These are phyloP conservation scores for Ceratocystis alfenasii DNA, from an alignment of 2,329 filamentous ascomycete species.

Conservation along the genomic window DNA sequence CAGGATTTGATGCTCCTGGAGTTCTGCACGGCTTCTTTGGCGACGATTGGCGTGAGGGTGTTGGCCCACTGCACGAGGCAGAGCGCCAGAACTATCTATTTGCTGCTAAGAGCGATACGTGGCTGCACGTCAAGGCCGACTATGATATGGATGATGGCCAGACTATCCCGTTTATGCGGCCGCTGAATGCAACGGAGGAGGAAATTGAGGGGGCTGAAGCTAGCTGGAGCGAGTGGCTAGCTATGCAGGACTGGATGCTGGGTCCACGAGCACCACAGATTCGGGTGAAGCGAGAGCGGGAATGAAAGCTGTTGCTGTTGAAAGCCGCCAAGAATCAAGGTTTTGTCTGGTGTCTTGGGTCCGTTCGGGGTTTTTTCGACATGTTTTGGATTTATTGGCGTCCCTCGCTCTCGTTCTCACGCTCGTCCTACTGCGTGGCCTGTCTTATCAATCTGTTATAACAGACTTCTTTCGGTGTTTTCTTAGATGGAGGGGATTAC, in stretches of 20 bases:
- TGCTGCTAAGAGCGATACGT: slow-evolving; percentile 81
- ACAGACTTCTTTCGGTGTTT: slow-evolving; percentile 2
- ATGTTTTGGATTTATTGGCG: neutral
- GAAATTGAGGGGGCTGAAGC: slow-evolving; percentile 76
- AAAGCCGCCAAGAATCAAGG: too few species aligned
- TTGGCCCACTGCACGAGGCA: slow-evolving; percentile 73
- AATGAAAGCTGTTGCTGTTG: neutral
- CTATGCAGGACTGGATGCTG: slow-evolving; percentile 99
- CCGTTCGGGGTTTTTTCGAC: neutral
- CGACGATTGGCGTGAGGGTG: slow-evolving; percentile 73
- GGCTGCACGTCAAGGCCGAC: slow-evolving; percentile 76
- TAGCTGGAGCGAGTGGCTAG: slow-evolving; percentile 87
- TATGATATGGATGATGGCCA: slow-evolving; percentile 83
- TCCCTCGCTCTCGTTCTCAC: neutral
- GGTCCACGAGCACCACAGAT: slow-evolving; percentile 55
- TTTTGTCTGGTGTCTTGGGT: neutral
- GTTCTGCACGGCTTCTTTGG: slow-evolving; percentile 95
- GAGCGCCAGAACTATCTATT: slow-evolving; percentile 93
- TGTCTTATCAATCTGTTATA: too few species aligned
- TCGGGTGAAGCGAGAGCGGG: slow-evolving; percentile 17
- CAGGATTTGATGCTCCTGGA: slow-evolving; percentile 74
- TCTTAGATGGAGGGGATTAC: neutral
- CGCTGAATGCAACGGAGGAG: slow-evolving; percentile 62
- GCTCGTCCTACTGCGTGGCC: neutral
- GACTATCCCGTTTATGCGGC: slow-evolving; percentile 74